Base-by-base conservation (phyloP, 768 basidiomycete genomes). In the Amyloporia xantha region DNA sequence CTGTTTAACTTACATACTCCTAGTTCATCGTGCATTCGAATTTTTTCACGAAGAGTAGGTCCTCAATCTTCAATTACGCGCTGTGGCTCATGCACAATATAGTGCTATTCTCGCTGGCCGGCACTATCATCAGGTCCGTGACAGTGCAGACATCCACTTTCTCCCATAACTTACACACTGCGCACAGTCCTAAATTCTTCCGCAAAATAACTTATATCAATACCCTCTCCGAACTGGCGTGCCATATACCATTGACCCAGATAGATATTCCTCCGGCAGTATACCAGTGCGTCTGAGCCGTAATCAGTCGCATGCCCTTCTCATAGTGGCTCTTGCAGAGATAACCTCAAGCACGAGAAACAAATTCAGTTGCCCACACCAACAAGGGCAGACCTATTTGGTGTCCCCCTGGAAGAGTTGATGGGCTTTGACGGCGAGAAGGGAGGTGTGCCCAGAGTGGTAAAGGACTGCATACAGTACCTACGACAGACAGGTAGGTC, bases 51-150 rank as follows among this genome's bases (percentile, higher is more conserved):
- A 92, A 90, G 67, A 91, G 90, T 89, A 49, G 17, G 79, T 64
- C 30, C 30, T 7, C 30, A 33, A 15, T 7, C 30, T 15, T 7
- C 15, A 7, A 7, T 33, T 33, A 15, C 30, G 7, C 30, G 7
- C 15, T 15, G 15, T 7, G 25, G 19, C 27, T 12, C 26, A n/a
- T 25, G 37, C 28, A 19, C 13, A 6, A 4, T 10, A 11, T 51
- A 92, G 90, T 91, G 89, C 68, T 93, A 2, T 91, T 93, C 64
- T 91, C 90, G 9, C 70, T 92, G 41, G 90, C 90, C 25, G 88
- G 89, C 2, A 86, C 90, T 35, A 82, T 91, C 52, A 89, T 93
- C 60, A 91, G 86, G 84, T 86, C 50, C n/a, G 67, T 9, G 10
- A 30, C 5, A 23, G 10, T 11, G 15, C 17, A 25, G 30, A 52